These are phyloP conservation scores for Amesomyces nigricolor DNA, from an alignment of 2,329 filamentous ascomycete genomes.

Conservation along the genomic window DNA sequence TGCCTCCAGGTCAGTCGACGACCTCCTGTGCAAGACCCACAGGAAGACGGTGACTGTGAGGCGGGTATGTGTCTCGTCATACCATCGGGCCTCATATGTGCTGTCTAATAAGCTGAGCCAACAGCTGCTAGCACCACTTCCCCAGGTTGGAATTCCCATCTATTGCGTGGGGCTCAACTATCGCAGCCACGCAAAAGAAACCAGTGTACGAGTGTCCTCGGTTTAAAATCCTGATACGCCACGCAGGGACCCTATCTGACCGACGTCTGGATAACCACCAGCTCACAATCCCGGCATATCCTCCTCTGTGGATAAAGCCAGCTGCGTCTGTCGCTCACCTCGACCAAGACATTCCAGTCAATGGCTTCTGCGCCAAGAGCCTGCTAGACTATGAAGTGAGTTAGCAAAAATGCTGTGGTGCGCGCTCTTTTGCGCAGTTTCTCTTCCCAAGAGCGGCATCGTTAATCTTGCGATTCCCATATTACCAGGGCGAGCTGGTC, in stretches of 20 bases:
- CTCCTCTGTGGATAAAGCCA: conserved; percentile 31
- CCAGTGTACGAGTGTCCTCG: background rate
- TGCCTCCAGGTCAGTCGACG: too few relatives aligned
- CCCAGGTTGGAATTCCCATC: background rate
- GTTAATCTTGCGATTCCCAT: too few relatives aligned
- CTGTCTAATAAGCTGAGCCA: background rate
- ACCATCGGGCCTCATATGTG: background rate
- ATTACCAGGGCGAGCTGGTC: too few relatives aligned
- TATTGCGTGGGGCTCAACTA: background rate
- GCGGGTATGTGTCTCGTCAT: too few relatives aligned
- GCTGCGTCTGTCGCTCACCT: conserved; percentile 32
- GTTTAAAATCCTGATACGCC: background rate
- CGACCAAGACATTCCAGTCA: conserved; percentile 29
- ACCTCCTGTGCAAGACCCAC: too few relatives aligned
- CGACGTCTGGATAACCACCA: background rate
- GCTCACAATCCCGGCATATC: background rate
- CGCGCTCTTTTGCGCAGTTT: conserved; percentile 15
- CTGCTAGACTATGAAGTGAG: conserved; percentile 35
- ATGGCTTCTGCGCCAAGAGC: conserved; percentile 30
- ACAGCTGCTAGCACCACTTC: background rate
- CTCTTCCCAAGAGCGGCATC: too few relatives aligned
- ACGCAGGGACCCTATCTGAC: background rate
- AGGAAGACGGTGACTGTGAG: too few relatives aligned
- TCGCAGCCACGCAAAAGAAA: background rate
- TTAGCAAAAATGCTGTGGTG: too few relatives aligned